A percentile compares a stretch with the other conserved stretches of the same genome.
Evolutionary conservation across 352 stramenopile genomes (phyloP).

Genomic region (Globisporangium carolinianum): DNA sequence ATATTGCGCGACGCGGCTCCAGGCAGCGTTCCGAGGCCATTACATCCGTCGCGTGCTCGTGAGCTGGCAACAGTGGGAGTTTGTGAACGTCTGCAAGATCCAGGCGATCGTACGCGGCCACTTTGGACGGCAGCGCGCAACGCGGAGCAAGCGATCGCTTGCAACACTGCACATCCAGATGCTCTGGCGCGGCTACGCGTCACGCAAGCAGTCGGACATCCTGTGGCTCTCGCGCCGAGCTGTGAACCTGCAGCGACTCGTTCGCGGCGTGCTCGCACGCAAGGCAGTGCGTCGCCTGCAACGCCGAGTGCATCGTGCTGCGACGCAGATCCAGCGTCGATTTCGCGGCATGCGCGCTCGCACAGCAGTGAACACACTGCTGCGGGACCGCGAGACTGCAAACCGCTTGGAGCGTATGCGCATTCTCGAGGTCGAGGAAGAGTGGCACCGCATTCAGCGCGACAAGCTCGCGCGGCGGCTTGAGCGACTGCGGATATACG

Average conservation of each 20-base stretch:
- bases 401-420: constrained; percentile 68
- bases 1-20: constrained; percentile 39
- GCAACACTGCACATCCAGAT: constrained; percentile 53
- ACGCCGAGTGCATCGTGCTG: constrained; percentile 13
- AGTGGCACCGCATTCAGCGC: constrained; percentile 53
- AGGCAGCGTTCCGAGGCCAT: constrained; percentile 50
- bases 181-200: constrained; percentile 45
- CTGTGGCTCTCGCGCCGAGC: constrained; percentile 39
- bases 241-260: constrained; percentile 44
- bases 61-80: constrained; percentile 53
- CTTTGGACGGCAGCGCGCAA: constrained; percentile 18
- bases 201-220: constrained; percentile 39
- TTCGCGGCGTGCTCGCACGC: constrained; percentile 38
- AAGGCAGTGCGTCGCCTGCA: constrained; percentile 24
- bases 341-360: constrained; percentile 57
- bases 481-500: constrained; percentile 41
- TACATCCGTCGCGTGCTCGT: constrained; percentile 36
- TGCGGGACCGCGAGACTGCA: constrained; percentile 50
- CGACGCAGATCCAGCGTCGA: constrained; percentile 56
- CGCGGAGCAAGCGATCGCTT: constrained; percentile 13
- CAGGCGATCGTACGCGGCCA: constrained; percentile 55
- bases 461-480: constrained; percentile 49
- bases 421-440: constrained; percentile 59
- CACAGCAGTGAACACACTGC: constrained; percentile 21
- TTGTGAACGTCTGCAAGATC: constrained; percentile 49